Conservation (phyloP, 2,329 filamentous ascomycete species). For the Mycosphaerelloides madeirae region DNA sequence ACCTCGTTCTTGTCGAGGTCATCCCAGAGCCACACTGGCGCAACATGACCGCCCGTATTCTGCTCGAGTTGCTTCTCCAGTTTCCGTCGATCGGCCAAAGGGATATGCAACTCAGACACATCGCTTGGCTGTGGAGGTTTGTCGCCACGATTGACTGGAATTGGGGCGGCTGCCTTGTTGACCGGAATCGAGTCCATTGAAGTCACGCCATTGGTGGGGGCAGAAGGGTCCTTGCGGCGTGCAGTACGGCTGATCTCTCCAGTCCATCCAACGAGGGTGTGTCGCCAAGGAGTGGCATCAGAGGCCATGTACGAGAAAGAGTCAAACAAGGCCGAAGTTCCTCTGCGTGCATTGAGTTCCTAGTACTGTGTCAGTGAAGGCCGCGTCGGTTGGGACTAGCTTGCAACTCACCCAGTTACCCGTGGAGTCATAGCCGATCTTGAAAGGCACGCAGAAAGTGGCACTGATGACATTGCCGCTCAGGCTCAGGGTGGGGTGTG, state of each 20-base stretch:
- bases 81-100: conserved; percentile 62
- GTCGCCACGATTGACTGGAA: conserved; percentile 63
- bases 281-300: conserved; percentile 78
- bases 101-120: conserved; percentile 66
- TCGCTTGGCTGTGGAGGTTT: conserved; percentile 32
- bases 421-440: conserved; percentile 48
- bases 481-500: conserved; percentile 54
- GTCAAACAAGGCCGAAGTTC: conserved; percentile 88
- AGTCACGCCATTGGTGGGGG: conserved; percentile 21
- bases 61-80: conserved; percentile 71
- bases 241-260: conserved; percentile 57
- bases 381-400: not conserved
- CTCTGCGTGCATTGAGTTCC: conserved; percentile 72
- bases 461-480: conserved; percentile 61
- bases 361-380: conserved; percentile 34
- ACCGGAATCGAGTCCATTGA: conserved; percentile 48
- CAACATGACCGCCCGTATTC: conserved; percentile 69
- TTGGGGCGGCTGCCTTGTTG: conserved; percentile 73
- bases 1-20: conserved; percentile 63
- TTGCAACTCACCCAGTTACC: conserved; percentile 50
- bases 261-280: conserved; percentile 91
- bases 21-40: conserved; percentile 86
- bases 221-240: conserved; percentile 21
- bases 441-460: conserved; percentile 60
- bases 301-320: conserved; percentile 85